phyloP scores from a whole-genome alignment of 2,329 filamentous ascomycete species.

The Colletotrichum lindemuthianum region DNA sequence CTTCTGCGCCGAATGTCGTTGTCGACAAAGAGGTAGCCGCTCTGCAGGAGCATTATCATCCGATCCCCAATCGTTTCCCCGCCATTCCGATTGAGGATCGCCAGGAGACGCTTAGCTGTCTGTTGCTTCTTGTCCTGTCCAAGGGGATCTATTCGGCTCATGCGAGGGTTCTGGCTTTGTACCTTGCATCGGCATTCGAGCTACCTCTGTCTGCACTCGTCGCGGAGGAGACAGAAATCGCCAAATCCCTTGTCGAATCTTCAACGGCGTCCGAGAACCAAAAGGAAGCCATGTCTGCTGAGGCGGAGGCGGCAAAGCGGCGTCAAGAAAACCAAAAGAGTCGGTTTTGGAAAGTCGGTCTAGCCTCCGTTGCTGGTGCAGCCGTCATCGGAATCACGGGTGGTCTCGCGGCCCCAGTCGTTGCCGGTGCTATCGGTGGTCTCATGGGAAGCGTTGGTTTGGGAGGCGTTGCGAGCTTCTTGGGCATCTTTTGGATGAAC shows the following conservation, averaged over 20 bases:
- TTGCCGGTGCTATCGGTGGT: conserved; percentile 85
- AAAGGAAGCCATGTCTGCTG: conserved; percentile 69
- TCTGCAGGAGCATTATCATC: conserved; percentile 63
- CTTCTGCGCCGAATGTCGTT: conserved; percentile 40
- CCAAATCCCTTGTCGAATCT: conserved; percentile 77
- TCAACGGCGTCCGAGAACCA: conserved; percentile 54
- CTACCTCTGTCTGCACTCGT: conserved; percentile 71
- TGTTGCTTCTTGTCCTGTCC: conserved; percentile 76
- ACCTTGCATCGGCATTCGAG: conserved; percentile 73
- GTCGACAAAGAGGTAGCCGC: conserved; percentile 52
- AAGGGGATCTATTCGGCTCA: conserved; percentile 80
- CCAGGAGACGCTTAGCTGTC: conserved; percentile 72
- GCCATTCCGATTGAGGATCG: conserved; percentile 68
- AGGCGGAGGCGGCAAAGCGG: conserved; percentile 79
- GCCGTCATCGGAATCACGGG: conserved; percentile 92
- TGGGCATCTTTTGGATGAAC: conserved; percentile 88
- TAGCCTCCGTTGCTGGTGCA: conserved; percentile 89
- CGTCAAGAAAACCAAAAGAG: conserved; percentile 75
- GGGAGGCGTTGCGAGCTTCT: conserved; percentile 84
- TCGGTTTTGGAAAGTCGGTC: conserved; percentile 88
- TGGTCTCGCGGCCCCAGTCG: conserved; percentile 86
- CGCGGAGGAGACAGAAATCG: conserved; percentile 78
- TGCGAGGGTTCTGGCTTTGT: conserved; percentile 74
- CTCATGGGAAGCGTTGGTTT: conserved; percentile 87
- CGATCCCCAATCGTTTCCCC: conserved; percentile 63